These are phyloP conservation scores for Scenedesmus sp. DNA, from an alignment of 163 green algal genomes.

Conservation along the genomic window DNA sequence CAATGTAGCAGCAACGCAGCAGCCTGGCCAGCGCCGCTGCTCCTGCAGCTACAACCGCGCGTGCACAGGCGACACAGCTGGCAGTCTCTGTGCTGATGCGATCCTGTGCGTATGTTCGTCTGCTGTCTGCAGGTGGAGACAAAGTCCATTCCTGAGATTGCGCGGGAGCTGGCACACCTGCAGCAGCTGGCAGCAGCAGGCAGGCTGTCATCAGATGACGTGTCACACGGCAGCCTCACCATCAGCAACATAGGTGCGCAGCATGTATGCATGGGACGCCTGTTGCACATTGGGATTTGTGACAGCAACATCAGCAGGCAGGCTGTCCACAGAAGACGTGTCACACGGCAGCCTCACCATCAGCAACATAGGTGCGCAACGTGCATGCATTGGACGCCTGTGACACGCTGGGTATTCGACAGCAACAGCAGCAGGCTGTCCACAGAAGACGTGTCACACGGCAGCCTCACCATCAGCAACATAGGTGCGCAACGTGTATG, in stretches of 20 bases:
- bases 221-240: constrained; percentile 81
- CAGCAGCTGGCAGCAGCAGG: constrained; percentile 69
- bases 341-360: constrained; percentile 84
- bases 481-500: constrained; percentile 65
- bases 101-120: neutral
- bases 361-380: constrained; percentile 83
- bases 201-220: constrained; percentile 63
- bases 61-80: too few species aligned
- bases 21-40: too few species aligned
- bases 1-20: too few species aligned
- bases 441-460: constrained; percentile 63
- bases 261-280: neutral
- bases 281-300: neutral
- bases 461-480: constrained; percentile 91
- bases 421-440: constrained; percentile 53
- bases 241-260: constrained; percentile 86
- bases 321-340: constrained; percentile 67
- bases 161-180: constrained; percentile 75
- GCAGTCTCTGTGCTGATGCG: neutral
- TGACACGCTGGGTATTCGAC: neutral
- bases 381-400: neutral
- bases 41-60: too few species aligned
- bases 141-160: constrained; percentile 71
- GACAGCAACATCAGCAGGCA: neutral
- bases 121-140: constrained; percentile 52